phyloP scores from a whole-genome alignment of 805 yeast species.

The Spathaspora arborariae region DNA sequence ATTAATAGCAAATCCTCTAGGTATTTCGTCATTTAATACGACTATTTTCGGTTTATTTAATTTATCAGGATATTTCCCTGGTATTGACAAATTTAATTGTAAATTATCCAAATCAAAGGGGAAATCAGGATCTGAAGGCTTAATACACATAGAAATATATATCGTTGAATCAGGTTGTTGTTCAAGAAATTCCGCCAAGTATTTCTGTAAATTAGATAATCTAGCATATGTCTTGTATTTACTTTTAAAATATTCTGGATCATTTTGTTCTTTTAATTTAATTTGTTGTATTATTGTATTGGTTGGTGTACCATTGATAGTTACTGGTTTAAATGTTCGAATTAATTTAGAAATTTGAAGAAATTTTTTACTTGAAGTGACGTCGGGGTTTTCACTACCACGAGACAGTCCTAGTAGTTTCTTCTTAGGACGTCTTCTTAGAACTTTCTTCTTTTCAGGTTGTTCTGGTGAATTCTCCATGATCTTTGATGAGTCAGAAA shows the following conservation, averaged over 20 bases:
- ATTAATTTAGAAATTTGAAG: conserved; percentile 32
- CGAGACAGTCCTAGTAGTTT: too few species aligned
- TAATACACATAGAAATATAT: conserved; percentile 42
- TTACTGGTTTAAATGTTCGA: conserved; percentile 28
- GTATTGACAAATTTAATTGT: conserved; percentile 51
- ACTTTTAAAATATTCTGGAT: conserved; percentile 8
- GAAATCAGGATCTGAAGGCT: conserved; percentile 71
- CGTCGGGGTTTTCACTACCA: not conserved
- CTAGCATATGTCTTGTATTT: conserved; percentile 9
- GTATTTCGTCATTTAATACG: conserved; percentile 64
- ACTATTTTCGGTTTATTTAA: conserved; percentile 43
- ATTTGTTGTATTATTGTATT: conserved; percentile 7
- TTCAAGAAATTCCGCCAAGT: conserved; percentile 15
- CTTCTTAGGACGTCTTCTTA: not conserved
- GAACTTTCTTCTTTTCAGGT: not conserved
- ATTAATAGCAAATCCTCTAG: conserved; percentile 63
- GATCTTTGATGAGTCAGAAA: not conserved
- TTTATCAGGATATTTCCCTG: conserved; percentile 49
- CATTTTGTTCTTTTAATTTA: conserved; percentile 5
- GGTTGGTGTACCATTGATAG: conserved; percentile 31
- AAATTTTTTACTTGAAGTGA: conserved; percentile 20
- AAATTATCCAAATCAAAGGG: conserved; percentile 59
- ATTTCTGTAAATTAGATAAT: conserved; percentile 12
- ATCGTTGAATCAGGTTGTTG: conserved; percentile 18
- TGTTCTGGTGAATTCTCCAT: not conserved